Conservation (phyloP, 768 basidiomycete genomes). For the Leccinellum albellum region DNA sequence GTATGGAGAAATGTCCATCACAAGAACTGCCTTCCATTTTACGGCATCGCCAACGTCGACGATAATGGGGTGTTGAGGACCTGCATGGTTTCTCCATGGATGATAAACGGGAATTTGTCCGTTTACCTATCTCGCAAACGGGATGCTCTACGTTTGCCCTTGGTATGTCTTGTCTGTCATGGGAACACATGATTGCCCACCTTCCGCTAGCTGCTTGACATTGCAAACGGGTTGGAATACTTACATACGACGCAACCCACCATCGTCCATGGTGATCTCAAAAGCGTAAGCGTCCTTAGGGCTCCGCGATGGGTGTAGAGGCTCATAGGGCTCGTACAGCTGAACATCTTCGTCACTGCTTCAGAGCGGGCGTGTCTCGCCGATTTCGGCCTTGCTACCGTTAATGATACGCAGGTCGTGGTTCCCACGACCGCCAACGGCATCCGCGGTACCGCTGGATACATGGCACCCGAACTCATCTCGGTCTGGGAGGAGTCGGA, state of each 20-base stretch:
- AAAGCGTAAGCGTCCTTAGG: slow-evolving; percentile 31
- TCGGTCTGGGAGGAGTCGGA: slow-evolving; percentile 5
- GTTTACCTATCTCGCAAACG: slow-evolving; percentile 29
- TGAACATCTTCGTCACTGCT: slow-evolving; percentile 27
- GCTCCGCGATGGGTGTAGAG: not conserved
- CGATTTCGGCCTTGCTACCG: slow-evolving; percentile 28
- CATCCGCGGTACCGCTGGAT: slow-evolving; percentile 22
- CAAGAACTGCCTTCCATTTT: slow-evolving; percentile 29
- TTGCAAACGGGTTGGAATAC: slow-evolving; percentile 36
- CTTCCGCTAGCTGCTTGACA: slow-evolving; percentile 32
- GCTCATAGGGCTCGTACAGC: slow-evolving; percentile 11
- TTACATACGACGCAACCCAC: slow-evolving; percentile 38
- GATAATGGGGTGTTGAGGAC: slow-evolving; percentile 11
- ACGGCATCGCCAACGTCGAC: slow-evolving; percentile 20
- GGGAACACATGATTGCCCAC: not conserved
- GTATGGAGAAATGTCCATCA: slow-evolving; percentile 31
- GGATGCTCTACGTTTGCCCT: slow-evolving; percentile 24
- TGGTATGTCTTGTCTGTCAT: slow-evolving; percentile 26
- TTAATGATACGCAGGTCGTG: slow-evolving; percentile 15
- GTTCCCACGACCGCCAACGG: slow-evolving; percentile 12
- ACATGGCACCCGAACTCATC: slow-evolving; percentile 29
- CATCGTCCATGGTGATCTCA: slow-evolving; percentile 42
- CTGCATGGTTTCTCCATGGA: slow-evolving; percentile 26
- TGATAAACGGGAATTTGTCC: slow-evolving; percentile 28
- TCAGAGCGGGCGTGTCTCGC: slow-evolving; percentile 29